Evolutionary conservation across 2,329 filamentous ascomycete genomes (phyloP).

Genomic region (Gremmenia infestans): DNA sequence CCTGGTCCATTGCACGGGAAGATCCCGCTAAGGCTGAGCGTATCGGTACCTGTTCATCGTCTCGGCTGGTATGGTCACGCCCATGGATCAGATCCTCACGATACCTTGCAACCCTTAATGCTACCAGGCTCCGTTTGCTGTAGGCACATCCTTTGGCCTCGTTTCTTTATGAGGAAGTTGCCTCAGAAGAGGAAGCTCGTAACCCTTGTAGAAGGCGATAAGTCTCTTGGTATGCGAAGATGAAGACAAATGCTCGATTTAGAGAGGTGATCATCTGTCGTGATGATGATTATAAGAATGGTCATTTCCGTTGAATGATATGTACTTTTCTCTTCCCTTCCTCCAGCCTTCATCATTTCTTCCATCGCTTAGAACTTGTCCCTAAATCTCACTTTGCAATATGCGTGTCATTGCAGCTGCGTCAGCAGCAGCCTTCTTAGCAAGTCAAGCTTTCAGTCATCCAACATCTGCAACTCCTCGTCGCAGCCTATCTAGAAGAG

Average conservation of each 20-base stretch:
- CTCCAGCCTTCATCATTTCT: not conserved
- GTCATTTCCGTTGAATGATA: not conserved
- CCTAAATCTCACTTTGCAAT: not conserved
- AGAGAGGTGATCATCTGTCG: not conserved
- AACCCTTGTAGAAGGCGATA: not conserved
- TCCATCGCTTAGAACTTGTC: not conserved
- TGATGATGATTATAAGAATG: not conserved
- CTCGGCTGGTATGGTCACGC: not conserved
- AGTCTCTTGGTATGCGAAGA: not conserved
- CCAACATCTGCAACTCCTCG: not conserved
- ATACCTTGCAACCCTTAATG: not conserved
- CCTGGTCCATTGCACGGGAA: not conserved
- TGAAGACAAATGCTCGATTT: not conserved
- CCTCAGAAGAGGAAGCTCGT: constrained; percentile 3
- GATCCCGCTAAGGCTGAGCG: not conserved
- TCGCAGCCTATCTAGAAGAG: constrained; percentile 33
- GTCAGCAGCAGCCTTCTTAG: constrained; percentile 1
- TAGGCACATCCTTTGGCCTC: not conserved
- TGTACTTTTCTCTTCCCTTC: not conserved
- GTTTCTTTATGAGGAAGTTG: not conserved
- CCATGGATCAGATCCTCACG: not conserved
- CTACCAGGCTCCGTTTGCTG: not conserved
- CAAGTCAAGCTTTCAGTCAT: constrained; percentile 3
- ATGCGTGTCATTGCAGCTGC: constrained; percentile 4
- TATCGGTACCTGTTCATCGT: not conserved